phyloP scores from a whole-genome alignment of 805 yeast genomes.

The Hyphopichia homilentoma region DNA sequence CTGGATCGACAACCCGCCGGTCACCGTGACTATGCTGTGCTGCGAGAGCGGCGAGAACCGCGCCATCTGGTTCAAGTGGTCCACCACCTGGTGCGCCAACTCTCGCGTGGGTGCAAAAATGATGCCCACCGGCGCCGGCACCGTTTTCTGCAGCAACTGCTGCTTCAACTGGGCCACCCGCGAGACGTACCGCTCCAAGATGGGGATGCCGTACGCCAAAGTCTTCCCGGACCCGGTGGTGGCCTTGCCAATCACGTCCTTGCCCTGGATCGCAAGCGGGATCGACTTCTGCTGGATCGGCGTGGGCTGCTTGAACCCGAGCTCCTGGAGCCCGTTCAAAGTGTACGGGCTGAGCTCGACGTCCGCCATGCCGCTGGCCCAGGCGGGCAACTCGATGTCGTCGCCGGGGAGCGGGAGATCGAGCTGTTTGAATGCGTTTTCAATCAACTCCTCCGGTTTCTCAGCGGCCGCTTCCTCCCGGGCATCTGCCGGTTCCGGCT shows the following conservation, averaged over 20 bases:
- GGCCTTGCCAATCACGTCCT: slow-evolving; percentile 92
- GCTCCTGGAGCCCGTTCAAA: slow-evolving; percentile 55
- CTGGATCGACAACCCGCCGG: slow-evolving; percentile 94
- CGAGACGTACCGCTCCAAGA: slow-evolving; percentile 60
- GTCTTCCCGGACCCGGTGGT: slow-evolving; percentile 98
- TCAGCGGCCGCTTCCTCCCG: slow-evolving; percentile 1
- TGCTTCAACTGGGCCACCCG: slow-evolving; percentile 14
- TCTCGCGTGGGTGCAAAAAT: slow-evolving; percentile 96
- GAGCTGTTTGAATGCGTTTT: slow-evolving; percentile 25
- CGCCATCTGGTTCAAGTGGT: slow-evolving; percentile 62
- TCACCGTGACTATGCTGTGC: slow-evolving; percentile 66
- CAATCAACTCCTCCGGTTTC: slow-evolving; percentile 16
- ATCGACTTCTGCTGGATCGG: slow-evolving; percentile 76
- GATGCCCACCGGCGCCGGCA: slow-evolving; percentile 60
- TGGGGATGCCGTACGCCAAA: slow-evolving; percentile 90
- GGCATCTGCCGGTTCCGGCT: slow-evolving; percentile 3
- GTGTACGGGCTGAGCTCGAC: slow-evolving; percentile 50
- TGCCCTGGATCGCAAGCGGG: slow-evolving; percentile 68
- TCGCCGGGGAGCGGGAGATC: slow-evolving; percentile 28
- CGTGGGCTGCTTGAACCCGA: slow-evolving; percentile 70
- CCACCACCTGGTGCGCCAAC: slow-evolving; percentile 87
- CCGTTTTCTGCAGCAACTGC: slow-evolving; percentile 13
- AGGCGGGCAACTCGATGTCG: slow-evolving; percentile 53
- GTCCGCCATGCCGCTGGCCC: slow-evolving; percentile 47
- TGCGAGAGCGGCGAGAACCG: slow-evolving; percentile 49